Base-by-base conservation (phyloP, 768 basidiomycete genomes). In the Tubosaeta sp. region DNA sequence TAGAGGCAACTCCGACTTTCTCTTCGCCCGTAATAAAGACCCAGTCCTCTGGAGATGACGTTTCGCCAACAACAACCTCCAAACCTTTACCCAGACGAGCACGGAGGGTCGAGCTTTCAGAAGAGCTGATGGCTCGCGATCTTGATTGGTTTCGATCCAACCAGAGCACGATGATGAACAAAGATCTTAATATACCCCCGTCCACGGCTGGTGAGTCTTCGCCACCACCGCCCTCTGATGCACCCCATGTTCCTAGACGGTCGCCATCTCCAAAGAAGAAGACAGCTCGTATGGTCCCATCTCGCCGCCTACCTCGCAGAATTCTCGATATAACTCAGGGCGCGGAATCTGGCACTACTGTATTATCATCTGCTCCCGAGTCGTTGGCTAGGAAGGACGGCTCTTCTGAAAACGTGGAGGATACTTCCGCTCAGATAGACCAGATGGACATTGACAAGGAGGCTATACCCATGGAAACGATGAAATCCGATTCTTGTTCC, bases 61-160 rank as follows among this genome's bases (percentile, higher is more conserved):
- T 25, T 16, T 36, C 56, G 2, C 9, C 54, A 9, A 14, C 49
- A 6, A 30, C 48, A 29, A 12, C 46, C 7, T 25, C 44, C 13
- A 68, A 57, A 19, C 68, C 60, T 34, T 62, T 68, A 3, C 67
- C 68, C 12, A 68, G 57, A 40, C 66, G 67, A 22, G 27, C 32
- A 27, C 54, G 57, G 32, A 57, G 44, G 51, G 49, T 56, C 4
- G 60, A 63, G 19, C 53, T 69, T 27, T 29, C 59, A 7, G 60
- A 63, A 16, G 56, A 55, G 9, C 52, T 70, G 13, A 39, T 59
- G 30, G 59, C 65, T 13, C 67, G 66, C 32, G 67, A 68, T 35
- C 55, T 68, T 34, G 59, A 67, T 36, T 68, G 63, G 59, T 69
- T 59, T 24, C 69, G 57, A 38, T 48, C 59, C 0, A 54, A 50